phyloP scores from a whole-genome alignment of 805 yeast species.

The Ogataea pini region DNA sequence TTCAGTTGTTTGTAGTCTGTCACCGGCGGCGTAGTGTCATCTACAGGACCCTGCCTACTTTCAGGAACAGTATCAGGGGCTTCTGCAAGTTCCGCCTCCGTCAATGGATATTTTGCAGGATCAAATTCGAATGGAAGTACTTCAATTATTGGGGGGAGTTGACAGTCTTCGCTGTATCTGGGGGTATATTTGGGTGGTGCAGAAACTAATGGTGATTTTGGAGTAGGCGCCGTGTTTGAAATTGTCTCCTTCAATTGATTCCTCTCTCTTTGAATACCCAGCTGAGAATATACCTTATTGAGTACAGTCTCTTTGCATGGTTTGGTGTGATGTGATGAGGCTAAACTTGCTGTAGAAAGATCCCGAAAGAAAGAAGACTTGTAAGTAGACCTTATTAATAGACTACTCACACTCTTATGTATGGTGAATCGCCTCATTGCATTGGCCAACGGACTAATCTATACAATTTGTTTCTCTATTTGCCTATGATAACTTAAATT shows the following conservation, averaged over 20 bases:
- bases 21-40: slow-evolving; percentile 16
- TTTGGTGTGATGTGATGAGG: neutral
- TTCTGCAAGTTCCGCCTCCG: slow-evolving; percentile 13
- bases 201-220: neutral
- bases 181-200: neutral
- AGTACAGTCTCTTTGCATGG: neutral
- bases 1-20: slow-evolving; percentile 16
- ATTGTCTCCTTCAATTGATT: too few species aligned
- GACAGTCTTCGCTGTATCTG: neutral
- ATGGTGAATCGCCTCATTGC: too few species aligned
- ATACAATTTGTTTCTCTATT: too few species aligned
- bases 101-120: slow-evolving; percentile 6
- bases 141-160: slow-evolving; percentile 1
- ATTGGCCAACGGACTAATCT: too few species aligned
- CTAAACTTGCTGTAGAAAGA: too few species aligned
- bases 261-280: neutral
- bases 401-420: too few species aligned
- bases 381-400: too few species aligned
- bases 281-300: slow-evolving; percentile 1
- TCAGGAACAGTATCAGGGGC: slow-evolving; percentile 20
- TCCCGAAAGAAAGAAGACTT: too few species aligned
- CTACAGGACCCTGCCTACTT: slow-evolving; percentile 17
- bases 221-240: neutral
- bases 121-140: slow-evolving; percentile 12
- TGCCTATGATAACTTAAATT: too few species aligned